Percentiles rank a stretch among this genome's conserved stretches.
Evolutionary conservation across 2,329 filamentous ascomycete species (phyloP).

Genomic region (Phyllosticta paracitricarpa): DNA sequence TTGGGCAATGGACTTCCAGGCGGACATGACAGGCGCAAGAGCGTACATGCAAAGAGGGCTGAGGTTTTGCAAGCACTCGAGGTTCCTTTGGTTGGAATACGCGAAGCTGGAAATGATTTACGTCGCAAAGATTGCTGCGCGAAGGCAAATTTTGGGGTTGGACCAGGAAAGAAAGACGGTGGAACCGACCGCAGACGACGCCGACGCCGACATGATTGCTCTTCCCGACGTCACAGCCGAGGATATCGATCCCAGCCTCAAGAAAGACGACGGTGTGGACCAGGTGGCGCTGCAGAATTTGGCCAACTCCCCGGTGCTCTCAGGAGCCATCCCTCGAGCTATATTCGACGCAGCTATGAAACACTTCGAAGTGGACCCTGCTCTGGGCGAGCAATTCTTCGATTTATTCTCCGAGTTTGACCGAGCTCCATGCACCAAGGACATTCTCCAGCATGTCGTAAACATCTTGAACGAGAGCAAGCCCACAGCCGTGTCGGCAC

Average conservation of each 20-base stretch:
- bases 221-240: constrained; percentile 51
- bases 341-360: constrained; percentile 82
- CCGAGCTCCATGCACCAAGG: constrained; percentile 52
- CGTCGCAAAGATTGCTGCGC: constrained; percentile 67
- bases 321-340: constrained; percentile 85
- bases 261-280: constrained; percentile 39
- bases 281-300: constrained; percentile 53
- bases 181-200: constrained; percentile 32
- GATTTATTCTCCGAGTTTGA: constrained; percentile 64
- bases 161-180: constrained; percentile 37
- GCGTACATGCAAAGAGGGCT: constrained; percentile 83
- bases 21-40: constrained; percentile 78
- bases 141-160: constrained; percentile 58
- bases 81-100: constrained; percentile 78
- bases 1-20: constrained; percentile 64
- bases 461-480: constrained; percentile 50
- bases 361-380: constrained; percentile 58
- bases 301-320: constrained; percentile 66
- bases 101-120: constrained; percentile 88
- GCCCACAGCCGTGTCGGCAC: constrained; percentile 44
- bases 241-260: constrained; percentile 47
- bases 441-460: constrained; percentile 65
- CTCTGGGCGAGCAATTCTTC: constrained; percentile 68
- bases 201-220: constrained; percentile 47
- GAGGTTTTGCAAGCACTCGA: constrained; percentile 72